A percentile compares a stretch with the other conserved stretches of the same genome.
Evolutionary conservation across 192 early-diverging fungal genomes (phyloP).

Genomic region (Coemansia sp.): DNA sequence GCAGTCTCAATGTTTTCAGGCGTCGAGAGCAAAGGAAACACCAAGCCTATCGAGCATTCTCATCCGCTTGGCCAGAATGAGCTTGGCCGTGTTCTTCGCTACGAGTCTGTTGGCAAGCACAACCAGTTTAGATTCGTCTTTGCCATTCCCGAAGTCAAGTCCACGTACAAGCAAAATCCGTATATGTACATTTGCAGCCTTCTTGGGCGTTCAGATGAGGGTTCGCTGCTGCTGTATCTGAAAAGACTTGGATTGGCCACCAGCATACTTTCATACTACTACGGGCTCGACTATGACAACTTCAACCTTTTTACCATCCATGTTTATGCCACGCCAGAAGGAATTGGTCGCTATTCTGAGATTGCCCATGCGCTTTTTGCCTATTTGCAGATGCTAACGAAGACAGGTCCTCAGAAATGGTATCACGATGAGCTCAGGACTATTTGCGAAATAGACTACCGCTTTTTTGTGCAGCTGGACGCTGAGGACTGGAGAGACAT

Average conservation of each 20-base stretch:
- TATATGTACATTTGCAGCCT: conserved; percentile 73
- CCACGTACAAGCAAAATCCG: conserved; percentile 56
- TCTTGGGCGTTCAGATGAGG: conserved; percentile 78
- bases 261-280: not conserved
- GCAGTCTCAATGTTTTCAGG: conserved; percentile 74
- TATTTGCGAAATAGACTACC: conserved; percentile 46
- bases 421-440: conserved; percentile 37
- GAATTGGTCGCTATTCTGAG: conserved; percentile 24
- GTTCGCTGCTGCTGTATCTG: conserved; percentile 78
- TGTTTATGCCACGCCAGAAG: conserved; percentile 17
- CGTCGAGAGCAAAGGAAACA: conserved; percentile 71
- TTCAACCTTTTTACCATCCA: conserved; percentile 19
- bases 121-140: conserved; percentile 72
- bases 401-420: conserved; percentile 28
- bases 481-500: conserved; percentile 60
- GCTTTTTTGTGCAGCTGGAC: conserved; percentile 61
- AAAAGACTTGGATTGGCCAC: conserved; percentile 81
- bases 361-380: conserved; percentile 30
- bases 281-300: conserved; percentile 2
- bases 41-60: conserved; percentile 55
- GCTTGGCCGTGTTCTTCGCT: conserved; percentile 65
- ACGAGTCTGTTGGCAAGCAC: conserved; percentile 71
- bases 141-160: conserved; percentile 73
- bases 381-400: conserved; percentile 31
- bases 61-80: conserved; percentile 68